These are phyloP conservation scores for Hortaea sp. DNA, from an alignment of 2,329 filamentous ascomycete genomes.

Conservation along the genomic window DNA sequence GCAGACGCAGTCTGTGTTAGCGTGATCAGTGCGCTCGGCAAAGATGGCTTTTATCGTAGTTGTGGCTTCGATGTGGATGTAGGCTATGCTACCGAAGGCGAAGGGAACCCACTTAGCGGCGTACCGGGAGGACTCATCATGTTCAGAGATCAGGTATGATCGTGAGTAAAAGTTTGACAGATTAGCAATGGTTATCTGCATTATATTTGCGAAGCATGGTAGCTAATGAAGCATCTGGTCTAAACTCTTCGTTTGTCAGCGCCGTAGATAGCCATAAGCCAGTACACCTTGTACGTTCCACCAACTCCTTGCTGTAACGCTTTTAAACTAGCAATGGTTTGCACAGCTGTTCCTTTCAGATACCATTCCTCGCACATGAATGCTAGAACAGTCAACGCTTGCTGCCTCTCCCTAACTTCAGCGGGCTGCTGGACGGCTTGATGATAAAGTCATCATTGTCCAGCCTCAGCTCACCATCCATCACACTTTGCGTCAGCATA, in stretches of 20 bases:
- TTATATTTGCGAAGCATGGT: too few species aligned
- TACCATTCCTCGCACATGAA: too few species aligned
- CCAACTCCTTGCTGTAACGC: too few species aligned
- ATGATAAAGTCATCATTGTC: conserved; percentile 29
- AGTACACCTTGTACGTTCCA: too few species aligned
- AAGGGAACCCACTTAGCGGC: neutral
- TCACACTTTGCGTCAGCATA: conserved; percentile 33
- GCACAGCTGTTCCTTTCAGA: too few species aligned
- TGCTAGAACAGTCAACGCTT: neutral
- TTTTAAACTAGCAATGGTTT: too few species aligned
- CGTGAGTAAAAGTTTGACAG: too few species aligned
- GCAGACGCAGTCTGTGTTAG: conserved; percentile 43
- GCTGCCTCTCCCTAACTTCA: neutral
- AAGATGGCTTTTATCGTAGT: conserved; percentile 18
- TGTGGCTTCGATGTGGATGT: conserved; percentile 15
- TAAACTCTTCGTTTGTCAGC: too few species aligned
- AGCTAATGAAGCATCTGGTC: too few species aligned
- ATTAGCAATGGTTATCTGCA: too few species aligned
- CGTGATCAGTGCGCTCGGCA: conserved; percentile 15
- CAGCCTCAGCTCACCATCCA: conserved; percentile 32
- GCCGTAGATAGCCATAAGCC: too few species aligned
- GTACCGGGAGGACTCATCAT: neutral
- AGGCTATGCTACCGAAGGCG: conserved; percentile 12
- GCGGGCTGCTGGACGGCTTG: neutral
- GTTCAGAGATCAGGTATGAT: neutral